Conservation (phyloP, 331 rosid species). For the Pyracantha coccinea region DNA sequence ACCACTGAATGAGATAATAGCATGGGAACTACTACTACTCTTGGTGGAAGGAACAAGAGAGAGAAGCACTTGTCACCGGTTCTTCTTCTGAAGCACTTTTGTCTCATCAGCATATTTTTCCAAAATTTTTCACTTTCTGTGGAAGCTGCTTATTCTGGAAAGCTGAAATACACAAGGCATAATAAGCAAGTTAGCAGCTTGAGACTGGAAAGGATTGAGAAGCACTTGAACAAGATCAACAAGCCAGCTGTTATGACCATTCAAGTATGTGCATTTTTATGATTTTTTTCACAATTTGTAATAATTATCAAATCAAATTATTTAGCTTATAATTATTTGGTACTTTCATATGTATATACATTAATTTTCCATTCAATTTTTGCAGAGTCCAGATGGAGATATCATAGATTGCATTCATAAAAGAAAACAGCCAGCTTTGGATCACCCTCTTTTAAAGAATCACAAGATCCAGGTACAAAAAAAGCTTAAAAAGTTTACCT, state of each 20-base stretch:
- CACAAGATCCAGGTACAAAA: constrained; percentile 88
- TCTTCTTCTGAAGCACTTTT: not conserved
- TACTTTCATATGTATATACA: not conserved
- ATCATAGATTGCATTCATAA: constrained; percentile 83
- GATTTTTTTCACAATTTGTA: not conserved
- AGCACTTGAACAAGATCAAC: constrained; percentile 74
- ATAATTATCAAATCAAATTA: too few relatives aligned
- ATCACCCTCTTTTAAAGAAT: constrained; percentile 81
- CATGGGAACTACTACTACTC: constrained; percentile 20
- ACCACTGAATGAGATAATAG: constrained; percentile 37
- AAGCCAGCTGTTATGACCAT: constrained; percentile 69
- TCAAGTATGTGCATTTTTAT: constrained; percentile 27
- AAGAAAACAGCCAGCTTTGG: constrained; percentile 85
- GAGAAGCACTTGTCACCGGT: not conserved
- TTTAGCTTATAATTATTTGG: too few relatives aligned
- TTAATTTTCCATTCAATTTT: not conserved
- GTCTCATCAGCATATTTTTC: constrained; percentile 15
- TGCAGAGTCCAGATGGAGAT: constrained; percentile 92
- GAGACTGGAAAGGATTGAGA: constrained; percentile 70
- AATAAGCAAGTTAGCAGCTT: constrained; percentile 48
- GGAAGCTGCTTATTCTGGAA: constrained; percentile 11
- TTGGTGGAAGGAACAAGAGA: constrained; percentile 25
- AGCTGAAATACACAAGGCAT: constrained; percentile 46
- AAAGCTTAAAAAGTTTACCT: not conserved
- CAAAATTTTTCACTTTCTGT: constrained; percentile 9